Evolutionary conservation across 257 asterid species (phyloP).

Genomic region (Primulina eburnea): DNA sequence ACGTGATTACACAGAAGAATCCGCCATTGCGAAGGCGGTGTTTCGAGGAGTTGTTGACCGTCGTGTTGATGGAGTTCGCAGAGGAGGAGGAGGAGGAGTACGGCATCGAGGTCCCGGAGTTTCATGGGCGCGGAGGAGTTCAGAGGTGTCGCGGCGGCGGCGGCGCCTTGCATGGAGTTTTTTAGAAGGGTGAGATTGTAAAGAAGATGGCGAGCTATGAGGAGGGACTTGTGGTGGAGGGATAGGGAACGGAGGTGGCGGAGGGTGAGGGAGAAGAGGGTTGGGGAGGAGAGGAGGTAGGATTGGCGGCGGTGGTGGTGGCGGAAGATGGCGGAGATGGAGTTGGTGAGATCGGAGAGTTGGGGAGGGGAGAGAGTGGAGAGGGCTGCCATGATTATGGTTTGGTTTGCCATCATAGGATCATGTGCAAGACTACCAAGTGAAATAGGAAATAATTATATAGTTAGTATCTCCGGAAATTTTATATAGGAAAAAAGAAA

Average conservation of each 20-base stretch:
- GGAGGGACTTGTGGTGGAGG: slow-evolving; percentile 69
- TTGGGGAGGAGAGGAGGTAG: slow-evolving; percentile 65
- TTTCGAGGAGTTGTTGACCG: slow-evolving; percentile 33
- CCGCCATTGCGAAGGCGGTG: slow-evolving; percentile 61
- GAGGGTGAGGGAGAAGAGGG: slow-evolving; percentile 68
- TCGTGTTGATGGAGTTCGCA: slow-evolving; percentile 70
- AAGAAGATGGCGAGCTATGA: slow-evolving; percentile 73
- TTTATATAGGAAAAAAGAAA: no score
- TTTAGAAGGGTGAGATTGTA: slow-evolving; percentile 49
- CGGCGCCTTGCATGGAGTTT: slow-evolving; percentile 28
- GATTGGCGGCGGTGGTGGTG: slow-evolving; percentile 62
- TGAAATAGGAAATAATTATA: not conserved
- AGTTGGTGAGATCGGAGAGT: slow-evolving; percentile 54
- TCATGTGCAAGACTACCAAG: slow-evolving; percentile 28
- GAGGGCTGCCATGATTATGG: slow-evolving; percentile 62
- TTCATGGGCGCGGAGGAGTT: slow-evolving; percentile 31
- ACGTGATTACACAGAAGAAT: slow-evolving; percentile 33
- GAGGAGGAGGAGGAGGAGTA: slow-evolving; percentile 70
- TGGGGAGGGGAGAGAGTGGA: slow-evolving; percentile 54
- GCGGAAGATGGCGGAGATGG: slow-evolving; percentile 65
- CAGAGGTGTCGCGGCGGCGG: slow-evolving; percentile 4
- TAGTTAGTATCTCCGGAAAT: no score
- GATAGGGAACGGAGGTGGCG: slow-evolving; percentile 78
- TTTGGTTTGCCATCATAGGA: slow-evolving; percentile 41
- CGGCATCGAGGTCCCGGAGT: slow-evolving; percentile 72